These are phyloP conservation scores for Xylaria digitata DNA, from an alignment of 2,329 filamentous ascomycete genomes.

Conservation along the genomic window DNA sequence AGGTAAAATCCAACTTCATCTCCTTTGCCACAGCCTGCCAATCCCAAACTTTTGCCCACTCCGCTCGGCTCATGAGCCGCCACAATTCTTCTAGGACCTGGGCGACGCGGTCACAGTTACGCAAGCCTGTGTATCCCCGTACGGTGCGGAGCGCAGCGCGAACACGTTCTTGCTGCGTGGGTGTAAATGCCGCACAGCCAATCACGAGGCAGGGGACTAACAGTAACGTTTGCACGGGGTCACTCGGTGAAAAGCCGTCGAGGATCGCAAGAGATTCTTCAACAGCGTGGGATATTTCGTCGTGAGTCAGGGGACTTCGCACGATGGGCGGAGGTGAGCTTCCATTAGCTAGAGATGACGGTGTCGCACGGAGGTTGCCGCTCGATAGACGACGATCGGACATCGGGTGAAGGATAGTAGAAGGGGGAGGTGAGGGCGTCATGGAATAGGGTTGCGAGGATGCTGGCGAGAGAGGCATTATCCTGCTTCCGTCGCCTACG, in stretches of 20 bases:
- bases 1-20: constrained; percentile 68
- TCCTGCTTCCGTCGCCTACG: constrained; percentile 19
- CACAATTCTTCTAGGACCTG: constrained; percentile 69
- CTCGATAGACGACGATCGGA: constrained; percentile 35
- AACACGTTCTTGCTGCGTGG: constrained; percentile 64
- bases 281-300: constrained; percentile 64
- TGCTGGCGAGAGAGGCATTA: constrained; percentile 35
- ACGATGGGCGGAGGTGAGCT: constrained; percentile 59
- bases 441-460: constrained; percentile 31
- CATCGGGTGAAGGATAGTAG: constrained; percentile 6
- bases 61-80: constrained; percentile 67
- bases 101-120: constrained; percentile 65
- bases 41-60: constrained; percentile 71
- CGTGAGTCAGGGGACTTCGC: constrained; percentile 61
- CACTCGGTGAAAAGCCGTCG: constrained; percentile 65
- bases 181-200: constrained; percentile 68
- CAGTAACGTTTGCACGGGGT: constrained; percentile 69
- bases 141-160: constrained; percentile 62
- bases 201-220: constrained; percentile 71
- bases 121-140: constrained; percentile 68
- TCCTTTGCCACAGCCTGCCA: constrained; percentile 68
- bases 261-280: constrained; percentile 67
- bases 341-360: constrained; percentile 39
- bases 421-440: constrained; percentile 29
- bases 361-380: constrained; percentile 26